phyloP scores from a whole-genome alignment of 345 rosid species.

The Dipteronia sinensis region DNA sequence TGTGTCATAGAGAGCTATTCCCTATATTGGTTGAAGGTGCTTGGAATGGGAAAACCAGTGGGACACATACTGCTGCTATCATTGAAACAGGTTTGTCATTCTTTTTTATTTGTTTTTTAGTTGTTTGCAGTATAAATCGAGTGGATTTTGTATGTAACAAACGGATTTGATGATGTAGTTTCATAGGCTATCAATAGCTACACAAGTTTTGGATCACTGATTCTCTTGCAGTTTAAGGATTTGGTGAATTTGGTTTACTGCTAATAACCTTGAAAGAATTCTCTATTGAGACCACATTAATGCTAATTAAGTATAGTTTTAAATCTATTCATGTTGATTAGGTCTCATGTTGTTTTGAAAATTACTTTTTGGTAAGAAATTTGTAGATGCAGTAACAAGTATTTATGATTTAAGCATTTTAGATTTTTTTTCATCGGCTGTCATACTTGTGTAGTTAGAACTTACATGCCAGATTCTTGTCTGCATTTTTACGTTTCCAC shows the following conservation, averaged over 20 bases:
- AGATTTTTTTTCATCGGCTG: background rate
- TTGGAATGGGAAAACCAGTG: no score
- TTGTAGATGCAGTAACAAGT: background rate
- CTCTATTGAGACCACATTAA: background rate
- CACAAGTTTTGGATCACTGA: background rate
- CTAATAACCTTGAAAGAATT: background rate
- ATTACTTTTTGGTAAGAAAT: background rate
- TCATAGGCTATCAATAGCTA: background rate
- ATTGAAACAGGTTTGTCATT: constrained; percentile 63
- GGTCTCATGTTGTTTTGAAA: background rate
- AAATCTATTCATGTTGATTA: background rate
- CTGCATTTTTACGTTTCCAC: background rate
- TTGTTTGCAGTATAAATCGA: background rate
- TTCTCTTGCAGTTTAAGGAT: background rate
- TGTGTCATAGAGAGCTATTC: constrained; percentile 74
- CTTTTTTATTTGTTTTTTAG: background rate
- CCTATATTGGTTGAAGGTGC: no score
- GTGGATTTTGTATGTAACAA: background rate
- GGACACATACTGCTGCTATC: constrained; percentile 85
- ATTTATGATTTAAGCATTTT: background rate
- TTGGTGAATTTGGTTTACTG: background rate
- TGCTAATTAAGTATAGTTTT: background rate
- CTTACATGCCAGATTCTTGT: background rate
- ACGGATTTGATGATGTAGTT: background rate
- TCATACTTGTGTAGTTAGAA: background rate